Conservation (phyloP, 805 yeast genomes). For the Zygosaccharomyces pseudorouxii region DNA sequence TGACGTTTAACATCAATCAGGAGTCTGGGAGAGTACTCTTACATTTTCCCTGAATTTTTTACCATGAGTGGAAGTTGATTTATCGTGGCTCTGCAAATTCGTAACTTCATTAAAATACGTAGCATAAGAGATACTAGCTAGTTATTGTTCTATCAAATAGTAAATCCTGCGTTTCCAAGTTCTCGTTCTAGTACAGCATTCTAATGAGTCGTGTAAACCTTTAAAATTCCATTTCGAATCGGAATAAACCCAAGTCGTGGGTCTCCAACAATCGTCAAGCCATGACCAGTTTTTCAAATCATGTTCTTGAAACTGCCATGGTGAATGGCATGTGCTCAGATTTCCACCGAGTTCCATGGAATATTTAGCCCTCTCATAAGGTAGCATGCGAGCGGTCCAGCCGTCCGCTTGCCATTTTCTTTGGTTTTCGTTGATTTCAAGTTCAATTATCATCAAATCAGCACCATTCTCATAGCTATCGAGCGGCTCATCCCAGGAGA, state of each 20-base stretch:
- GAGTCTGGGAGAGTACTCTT: background rate
- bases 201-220: conserved; percentile 26
- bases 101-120: background rate
- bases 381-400: conserved; percentile 24
- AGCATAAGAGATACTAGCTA: background rate
- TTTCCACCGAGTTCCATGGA: conserved; percentile 11
- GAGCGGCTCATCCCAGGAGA: conserved; percentile 11
- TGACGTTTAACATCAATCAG: too few species aligned
- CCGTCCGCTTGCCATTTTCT: conserved; percentile 28
- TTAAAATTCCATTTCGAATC: conserved; percentile 27
- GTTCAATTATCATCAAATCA: conserved; percentile 19
- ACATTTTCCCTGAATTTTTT: background rate
- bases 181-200: conserved; percentile 28
- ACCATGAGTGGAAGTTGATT: background rate
- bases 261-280: conserved; percentile 31
- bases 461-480: background rate
- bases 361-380: conserved; percentile 24
- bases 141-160: background rate
- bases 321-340: conserved; percentile 13
- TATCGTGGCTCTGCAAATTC: background rate
- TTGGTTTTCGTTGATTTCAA: conserved; percentile 29
- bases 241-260: conserved; percentile 24
- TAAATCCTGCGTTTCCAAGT: conserved; percentile 22
- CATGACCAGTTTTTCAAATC: conserved; percentile 24
- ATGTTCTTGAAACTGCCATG: conserved; percentile 22